These are phyloP conservation scores for Somion occarium DNA, from an alignment of 1,284 basidiomycete species.

Conservation along the genomic window DNA sequence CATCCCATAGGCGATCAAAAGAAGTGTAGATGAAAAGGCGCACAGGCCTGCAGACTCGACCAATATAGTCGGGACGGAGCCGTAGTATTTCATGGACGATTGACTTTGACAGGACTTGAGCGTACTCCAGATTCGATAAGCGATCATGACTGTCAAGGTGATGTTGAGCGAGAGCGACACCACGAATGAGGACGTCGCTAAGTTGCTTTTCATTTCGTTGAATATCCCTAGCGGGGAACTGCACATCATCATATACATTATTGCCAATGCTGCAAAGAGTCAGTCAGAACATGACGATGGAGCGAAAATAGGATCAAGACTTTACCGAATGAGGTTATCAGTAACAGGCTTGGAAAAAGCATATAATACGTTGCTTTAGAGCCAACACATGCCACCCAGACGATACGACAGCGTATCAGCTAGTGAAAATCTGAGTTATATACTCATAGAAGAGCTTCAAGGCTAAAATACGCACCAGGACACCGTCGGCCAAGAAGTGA, in stretches of 20 bases:
- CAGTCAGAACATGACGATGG: background rate
- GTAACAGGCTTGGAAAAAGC: background rate
- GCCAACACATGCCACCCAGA: background rate
- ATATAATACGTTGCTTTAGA: background rate
- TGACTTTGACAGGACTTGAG: background rate
- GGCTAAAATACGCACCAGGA: background rate
- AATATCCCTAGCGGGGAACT: background rate
- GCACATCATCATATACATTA: background rate
- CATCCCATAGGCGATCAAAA: background rate
- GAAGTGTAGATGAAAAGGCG: background rate
- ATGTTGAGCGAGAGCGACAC: conserved; percentile 28
- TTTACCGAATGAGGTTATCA: background rate
- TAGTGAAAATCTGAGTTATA: background rate
- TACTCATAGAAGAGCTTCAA: background rate
- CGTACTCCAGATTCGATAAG: conserved; percentile 27
- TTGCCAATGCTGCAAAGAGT: background rate
- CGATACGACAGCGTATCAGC: conserved; percentile 1
- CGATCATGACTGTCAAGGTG: conserved; percentile 32
- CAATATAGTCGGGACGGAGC: background rate
- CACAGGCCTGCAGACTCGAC: background rate
- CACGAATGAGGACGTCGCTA: background rate
- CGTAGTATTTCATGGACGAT: background rate
- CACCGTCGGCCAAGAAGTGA: background rate
- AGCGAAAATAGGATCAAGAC: background rate
- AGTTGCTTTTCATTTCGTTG: background rate